Conservation (phyloP, 2,329 filamentous ascomycete genomes). For the Lasiodiplodia sp. region DNA sequence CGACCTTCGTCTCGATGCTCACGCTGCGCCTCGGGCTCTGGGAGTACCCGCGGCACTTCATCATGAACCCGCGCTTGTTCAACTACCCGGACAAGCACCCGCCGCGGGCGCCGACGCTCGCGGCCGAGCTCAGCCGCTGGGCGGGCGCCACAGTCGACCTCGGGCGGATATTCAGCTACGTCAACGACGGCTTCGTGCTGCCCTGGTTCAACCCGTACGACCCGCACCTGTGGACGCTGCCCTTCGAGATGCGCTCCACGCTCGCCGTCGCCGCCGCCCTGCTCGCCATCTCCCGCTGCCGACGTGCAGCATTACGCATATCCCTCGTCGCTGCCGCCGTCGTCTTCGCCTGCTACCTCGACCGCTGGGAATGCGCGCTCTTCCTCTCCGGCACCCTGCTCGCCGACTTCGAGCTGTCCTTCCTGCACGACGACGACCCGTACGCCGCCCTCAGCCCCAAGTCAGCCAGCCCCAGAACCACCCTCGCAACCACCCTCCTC, state of each 20-base stretch:
- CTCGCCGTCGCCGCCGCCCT: constrained; percentile 53
- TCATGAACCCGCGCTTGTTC: neutral
- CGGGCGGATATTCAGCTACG: constrained; percentile 15
- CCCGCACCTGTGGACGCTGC: constrained; percentile 56
- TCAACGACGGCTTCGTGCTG: constrained; percentile 22
- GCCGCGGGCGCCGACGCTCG: neutral
- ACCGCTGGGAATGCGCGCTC: constrained; percentile 26
- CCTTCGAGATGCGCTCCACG: constrained; percentile 54
- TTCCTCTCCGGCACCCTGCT: constrained; percentile 20
- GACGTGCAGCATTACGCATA: constrained; percentile 42
- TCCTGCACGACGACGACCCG: neutral
- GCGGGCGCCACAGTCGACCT: neutral
- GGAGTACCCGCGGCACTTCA: constrained; percentile 15
- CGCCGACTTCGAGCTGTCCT: constrained; percentile 5
- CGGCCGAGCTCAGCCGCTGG: constrained; percentile 4
- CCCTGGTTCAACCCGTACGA: constrained; percentile 28
- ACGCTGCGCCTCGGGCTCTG: constrained; percentile 7
- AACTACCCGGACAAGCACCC: constrained; percentile 27
- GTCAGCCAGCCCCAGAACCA: neutral
- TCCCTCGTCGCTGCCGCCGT: constrained; percentile 64
- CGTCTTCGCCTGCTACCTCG: constrained; percentile 52
- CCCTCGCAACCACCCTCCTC: neutral
- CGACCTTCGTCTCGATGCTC: constrained; percentile 45
- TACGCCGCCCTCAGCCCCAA: neutral
- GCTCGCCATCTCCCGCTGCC: constrained; percentile 36